Conservation (phyloP, 2,329 filamentous ascomycete species). For the Alternaria hordeiaustralica region DNA sequence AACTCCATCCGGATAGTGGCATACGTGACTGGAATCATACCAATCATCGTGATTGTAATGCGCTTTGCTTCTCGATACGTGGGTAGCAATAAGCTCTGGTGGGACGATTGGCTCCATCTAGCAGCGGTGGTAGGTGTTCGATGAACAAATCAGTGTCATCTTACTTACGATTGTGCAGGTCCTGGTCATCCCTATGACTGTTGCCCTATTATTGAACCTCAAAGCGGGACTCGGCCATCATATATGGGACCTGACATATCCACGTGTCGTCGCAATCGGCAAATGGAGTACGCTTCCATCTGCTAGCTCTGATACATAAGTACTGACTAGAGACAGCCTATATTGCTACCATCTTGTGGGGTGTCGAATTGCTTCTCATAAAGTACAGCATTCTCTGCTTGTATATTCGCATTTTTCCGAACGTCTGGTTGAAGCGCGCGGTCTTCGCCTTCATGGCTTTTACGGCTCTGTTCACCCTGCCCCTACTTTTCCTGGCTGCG, state of each 20-base stretch:
- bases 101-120: slow-evolving; percentile 8
- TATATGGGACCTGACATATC: slow-evolving; percentile 9
- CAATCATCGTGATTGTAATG: slow-evolving; percentile 5
- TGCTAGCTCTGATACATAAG: not conserved
- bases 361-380: not conserved
- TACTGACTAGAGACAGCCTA: slow-evolving; percentile 1
- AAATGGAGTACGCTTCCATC: not conserved
- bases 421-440: slow-evolving; percentile 6
- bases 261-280: not conserved
- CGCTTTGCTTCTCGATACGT: slow-evolving; percentile 6
- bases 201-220: not conserved
- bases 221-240: slow-evolving; percentile 1
- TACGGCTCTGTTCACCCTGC: slow-evolving; percentile 4
- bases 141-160: not conserved
- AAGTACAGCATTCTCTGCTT: slow-evolving; percentile 8
- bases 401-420: slow-evolving; percentile 8
- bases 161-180: not conserved
- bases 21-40: slow-evolving; percentile 4
- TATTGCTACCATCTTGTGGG: slow-evolving; percentile 2
- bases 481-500: not conserved
- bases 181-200: slow-evolving; percentile 2
- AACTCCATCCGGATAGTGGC: not conserved
- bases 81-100: slow-evolving; percentile 1
- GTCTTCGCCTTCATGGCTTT: slow-evolving; percentile 5
- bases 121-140: slow-evolving; percentile 1